Percentiles rank a stretch among this genome's conserved stretches.
Conservation (phyloP, 768 basidiomycete species). For the Trametopsis cervina region DNA sequence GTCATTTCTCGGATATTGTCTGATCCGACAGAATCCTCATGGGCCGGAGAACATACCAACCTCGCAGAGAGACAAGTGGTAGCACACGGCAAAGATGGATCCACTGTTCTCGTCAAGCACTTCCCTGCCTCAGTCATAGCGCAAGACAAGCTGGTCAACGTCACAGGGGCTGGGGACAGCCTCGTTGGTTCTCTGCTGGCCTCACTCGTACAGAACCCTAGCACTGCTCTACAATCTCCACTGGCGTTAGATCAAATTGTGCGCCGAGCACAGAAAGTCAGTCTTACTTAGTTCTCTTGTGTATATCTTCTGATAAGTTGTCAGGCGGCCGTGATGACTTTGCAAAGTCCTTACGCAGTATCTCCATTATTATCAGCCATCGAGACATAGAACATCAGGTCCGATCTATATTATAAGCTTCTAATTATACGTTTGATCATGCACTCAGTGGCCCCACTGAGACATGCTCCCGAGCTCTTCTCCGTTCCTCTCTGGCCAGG, state of each 20-base stretch:
- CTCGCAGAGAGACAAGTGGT: slow-evolving; percentile 42
- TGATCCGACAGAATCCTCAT: slow-evolving; percentile 37
- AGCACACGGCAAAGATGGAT: slow-evolving; percentile 36
- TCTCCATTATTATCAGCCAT: slow-evolving; percentile 19
- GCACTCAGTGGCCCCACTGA: slow-evolving; percentile 49
- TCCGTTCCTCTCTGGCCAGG: slow-evolving; percentile 40
- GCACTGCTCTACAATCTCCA: slow-evolving; percentile 38
- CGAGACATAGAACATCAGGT: neutral
- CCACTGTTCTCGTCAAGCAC: slow-evolving; percentile 60
- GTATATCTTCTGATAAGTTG: neutral
- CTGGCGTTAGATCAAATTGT: slow-evolving; percentile 38
- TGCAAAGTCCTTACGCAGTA: slow-evolving; percentile 20
- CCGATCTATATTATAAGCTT: slow-evolving; percentile 2
- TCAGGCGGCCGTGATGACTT: slow-evolving; percentile 18
- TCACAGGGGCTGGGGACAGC: slow-evolving; percentile 91
- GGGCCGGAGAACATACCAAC: slow-evolving; percentile 46
- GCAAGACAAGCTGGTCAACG: slow-evolving; percentile 42
- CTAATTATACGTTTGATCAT: neutral
- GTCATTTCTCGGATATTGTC: slow-evolving; percentile 46
- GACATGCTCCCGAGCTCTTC: slow-evolving; percentile 48
- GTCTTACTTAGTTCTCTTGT: slow-evolving; percentile 40
- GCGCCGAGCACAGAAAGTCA: slow-evolving; percentile 56
- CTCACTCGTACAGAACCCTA: slow-evolving; percentile 36
- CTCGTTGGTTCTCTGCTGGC: slow-evolving; percentile 83
- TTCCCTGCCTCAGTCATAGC: slow-evolving; percentile 51